Base-by-base conservation (phyloP, 768 basidiomycete species). In the Tylopilus vinaceipallidus region DNA sequence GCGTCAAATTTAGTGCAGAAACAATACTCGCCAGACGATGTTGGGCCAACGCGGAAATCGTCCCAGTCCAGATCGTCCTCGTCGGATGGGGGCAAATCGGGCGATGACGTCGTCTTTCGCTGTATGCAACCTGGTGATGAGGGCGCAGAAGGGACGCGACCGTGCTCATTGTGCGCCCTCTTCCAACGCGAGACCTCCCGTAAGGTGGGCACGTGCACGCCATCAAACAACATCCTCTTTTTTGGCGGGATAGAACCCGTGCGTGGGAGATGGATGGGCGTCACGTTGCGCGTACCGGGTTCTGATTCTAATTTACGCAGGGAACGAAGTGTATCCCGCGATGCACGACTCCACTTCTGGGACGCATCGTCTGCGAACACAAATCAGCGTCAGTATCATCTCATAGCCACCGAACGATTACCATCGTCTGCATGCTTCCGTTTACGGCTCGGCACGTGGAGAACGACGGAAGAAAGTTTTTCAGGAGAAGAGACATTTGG, bases 21-120 rank as follows among this genome's bases (percentile, higher is more conserved):
- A 13, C 32, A 13, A 36, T 13, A 50, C 56, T 37, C 42, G 56
- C 66, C 66, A 3, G 66, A 68, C 11, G 53, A 48, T 24, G 54
- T 51, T 20, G 20, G 45, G 11, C 61, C 37, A 20, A 59, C 29
- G 13, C 54, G 58, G 17, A 54, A n/a, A 32, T 59, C 53, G 49
- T 72, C 70, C 69, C 71, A 66, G 47, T 62, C 68, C 23, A 71
- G 55, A 20, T 65, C 63, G 8, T 64, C 57, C 23, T 58, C 55
- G 14, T 58, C 54, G 13, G 47, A 44, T 16, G 42, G 42, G 11
- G 42, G 17, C 9, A 29, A 6, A 12, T 29, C 27, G 12, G 38
- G 33, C 41, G n/a, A n/a, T 36, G 39, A 24, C 40, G n/a, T n/a
- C n/a, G n/a, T 30, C 38, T 49, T 36, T n/a, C 40, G 17, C 13